Percentiles rank a stretch among this genome's conserved stretches.
Evolutionary conservation across 2,329 filamentous ascomycete genomes (phyloP).

Genomic region (Piedraia hortae): DNA sequence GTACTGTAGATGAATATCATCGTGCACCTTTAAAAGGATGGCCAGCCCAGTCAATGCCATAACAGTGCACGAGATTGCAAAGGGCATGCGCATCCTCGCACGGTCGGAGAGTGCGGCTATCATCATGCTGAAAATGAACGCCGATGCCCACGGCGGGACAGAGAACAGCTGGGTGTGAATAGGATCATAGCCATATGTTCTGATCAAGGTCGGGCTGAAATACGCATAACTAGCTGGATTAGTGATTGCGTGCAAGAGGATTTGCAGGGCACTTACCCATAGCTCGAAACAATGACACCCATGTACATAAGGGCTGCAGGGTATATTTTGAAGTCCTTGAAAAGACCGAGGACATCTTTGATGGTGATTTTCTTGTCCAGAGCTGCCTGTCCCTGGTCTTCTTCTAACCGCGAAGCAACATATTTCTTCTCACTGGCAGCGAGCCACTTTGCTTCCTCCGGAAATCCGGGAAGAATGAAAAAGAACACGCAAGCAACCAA

Average conservation of each 20-base stretch:
- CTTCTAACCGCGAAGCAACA: slow-evolving; percentile 19
- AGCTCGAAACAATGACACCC: slow-evolving; percentile 18
- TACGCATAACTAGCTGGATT: no score
- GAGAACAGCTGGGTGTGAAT: slow-evolving; percentile 27
- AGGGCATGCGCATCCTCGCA: slow-evolving; percentile 44
- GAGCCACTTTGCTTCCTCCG: slow-evolving; percentile 23
- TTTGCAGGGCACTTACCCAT: slow-evolving; percentile 11
- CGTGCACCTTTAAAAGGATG: slow-evolving; percentile 44
- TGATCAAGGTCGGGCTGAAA: slow-evolving; percentile 22
- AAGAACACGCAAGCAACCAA: slow-evolving; percentile 19
- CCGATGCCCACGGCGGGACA: slow-evolving; percentile 36
- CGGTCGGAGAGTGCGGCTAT: slow-evolving; percentile 47
- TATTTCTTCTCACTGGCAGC: slow-evolving; percentile 19
- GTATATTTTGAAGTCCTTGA: slow-evolving; percentile 22
- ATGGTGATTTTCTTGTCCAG: slow-evolving; percentile 17
- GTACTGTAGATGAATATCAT: slow-evolving; percentile 42
- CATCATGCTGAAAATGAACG: slow-evolving; percentile 54
- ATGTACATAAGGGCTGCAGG: slow-evolving; percentile 26
- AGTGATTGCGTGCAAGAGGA: no score
- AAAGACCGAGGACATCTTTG: slow-evolving; percentile 18
- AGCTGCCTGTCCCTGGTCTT: slow-evolving; percentile 21
- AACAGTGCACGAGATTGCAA: slow-evolving; percentile 38
- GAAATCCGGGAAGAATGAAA: slow-evolving; percentile 22
- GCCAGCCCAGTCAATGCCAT: slow-evolving; percentile 47
- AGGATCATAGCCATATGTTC: slow-evolving; percentile 21